Base-by-base conservation (phyloP, 805 yeast species). In the Teunomyces funiuensis region DNA sequence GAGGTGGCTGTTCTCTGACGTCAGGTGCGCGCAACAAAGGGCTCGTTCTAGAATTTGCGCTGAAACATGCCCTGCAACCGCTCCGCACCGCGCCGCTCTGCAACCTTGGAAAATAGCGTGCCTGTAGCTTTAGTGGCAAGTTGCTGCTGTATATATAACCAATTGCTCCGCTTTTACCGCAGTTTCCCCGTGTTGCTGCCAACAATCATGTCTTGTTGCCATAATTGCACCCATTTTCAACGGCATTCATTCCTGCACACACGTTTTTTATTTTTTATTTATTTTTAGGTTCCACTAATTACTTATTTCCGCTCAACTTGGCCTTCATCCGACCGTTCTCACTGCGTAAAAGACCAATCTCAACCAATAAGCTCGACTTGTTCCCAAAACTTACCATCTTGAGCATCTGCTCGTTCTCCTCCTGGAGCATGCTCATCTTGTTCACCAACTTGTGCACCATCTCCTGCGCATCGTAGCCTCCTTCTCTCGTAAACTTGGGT, bases 321-420 rank as follows among this genome's bases (percentile, higher is more conserved):
- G 25, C 25, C 23, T 29, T 38, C 28, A 45, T 31, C n/a, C 28
- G 27, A 16, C 28, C 36, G 30, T 50, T 53, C 41, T 77, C 79
- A 28, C 60, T 62, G 44, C 75, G 75, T 36, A 83, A 60, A 36
- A 86, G 57, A 14, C 85, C 87, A 30, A 85, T 58, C 58, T 84
- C 88, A 30, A 86, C 76, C 43, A 82, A 77, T 46, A 80, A 67
- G 53, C 86, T 88, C 54, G 83, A 83, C 31, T 85, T 74, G 56
- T 82, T 81, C n/a, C 95, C 88, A 60, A 74, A 82, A 48, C 89
- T 80, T 8, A 86, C 60, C 82, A 85, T 79, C 51, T 78, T 78
- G 46, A 82, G 73, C 63, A 88, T 71, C 47, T 74, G 80, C 43
- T 80, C 82, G 56, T 88, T 88, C 55, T 88, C 95, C 34, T 73